phyloP scores from a whole-genome alignment of 441 rosid species.

The Jatropha multifida region DNA sequence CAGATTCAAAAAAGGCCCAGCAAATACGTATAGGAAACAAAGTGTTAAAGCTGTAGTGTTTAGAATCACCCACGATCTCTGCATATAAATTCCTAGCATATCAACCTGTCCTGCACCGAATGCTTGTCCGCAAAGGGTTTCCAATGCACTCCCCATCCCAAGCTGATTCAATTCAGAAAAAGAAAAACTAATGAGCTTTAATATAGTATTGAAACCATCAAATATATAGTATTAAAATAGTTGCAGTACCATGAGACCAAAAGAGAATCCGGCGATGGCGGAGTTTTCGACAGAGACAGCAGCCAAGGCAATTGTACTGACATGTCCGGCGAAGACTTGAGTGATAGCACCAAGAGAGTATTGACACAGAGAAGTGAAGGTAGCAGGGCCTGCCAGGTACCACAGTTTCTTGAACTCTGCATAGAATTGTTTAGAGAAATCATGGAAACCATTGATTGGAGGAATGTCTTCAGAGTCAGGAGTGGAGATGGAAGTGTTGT shows the following conservation, averaged over 20 bases:
- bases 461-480: neutral
- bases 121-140: conserved; percentile 50
- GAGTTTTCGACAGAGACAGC: conserved; percentile 45
- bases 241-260: conserved; percentile 41
- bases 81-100: conserved; percentile 47
- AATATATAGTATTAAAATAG: neutral
- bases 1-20: conserved; percentile 24
- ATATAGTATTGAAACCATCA: no score
- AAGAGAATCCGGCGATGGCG: conserved; percentile 44
- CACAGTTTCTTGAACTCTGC: conserved; percentile 37
- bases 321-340: conserved; percentile 42
- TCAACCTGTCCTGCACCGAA: conserved; percentile 41
- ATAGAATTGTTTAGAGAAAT: conserved; percentile 31
- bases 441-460: conserved; percentile 19
- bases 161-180: conserved; percentile 24
- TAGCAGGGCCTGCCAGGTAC: conserved; percentile 47
- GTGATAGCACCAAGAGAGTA: conserved; percentile 50
- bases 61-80: conserved; percentile 45
- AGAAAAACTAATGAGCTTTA: no score
- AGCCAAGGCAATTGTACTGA: conserved; percentile 38
- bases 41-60: conserved; percentile 26
- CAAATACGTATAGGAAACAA: conserved; percentile 30
- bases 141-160: conserved; percentile 48
- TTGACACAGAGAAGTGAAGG: conserved; percentile 39
- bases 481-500: neutral